Percentiles rank a stretch among this genome's conserved stretches.
phyloP scores from a whole-genome alignment of 2,329 filamentous ascomycete species.

The Beauveria brongniartii region DNA sequence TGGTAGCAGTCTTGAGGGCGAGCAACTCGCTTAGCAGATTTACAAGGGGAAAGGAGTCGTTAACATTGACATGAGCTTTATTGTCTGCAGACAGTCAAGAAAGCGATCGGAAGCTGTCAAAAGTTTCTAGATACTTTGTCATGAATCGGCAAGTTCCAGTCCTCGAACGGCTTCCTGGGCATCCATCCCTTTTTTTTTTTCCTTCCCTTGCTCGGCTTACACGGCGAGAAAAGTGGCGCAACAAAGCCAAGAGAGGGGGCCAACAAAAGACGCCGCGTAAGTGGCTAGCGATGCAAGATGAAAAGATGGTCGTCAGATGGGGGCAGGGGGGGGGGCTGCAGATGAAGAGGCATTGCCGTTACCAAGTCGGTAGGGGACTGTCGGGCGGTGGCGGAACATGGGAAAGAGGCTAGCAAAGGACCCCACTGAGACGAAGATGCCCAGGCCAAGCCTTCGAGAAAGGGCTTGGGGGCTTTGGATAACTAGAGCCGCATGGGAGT shows the following conservation, averaged over 20 bases:
- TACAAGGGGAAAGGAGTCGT: background rate
- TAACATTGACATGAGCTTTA: background rate
- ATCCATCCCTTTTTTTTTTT: background rate
- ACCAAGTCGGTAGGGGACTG: background rate
- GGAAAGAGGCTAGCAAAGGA: background rate
- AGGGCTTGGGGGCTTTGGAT: background rate
- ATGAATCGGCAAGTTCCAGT: no score
- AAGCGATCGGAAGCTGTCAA: no score
- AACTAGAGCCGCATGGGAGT: background rate
- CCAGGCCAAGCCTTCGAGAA: background rate
- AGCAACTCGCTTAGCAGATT: no score
- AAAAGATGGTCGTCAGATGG: background rate
- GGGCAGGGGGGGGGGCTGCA: background rate
- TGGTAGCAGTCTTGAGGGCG: background rate
- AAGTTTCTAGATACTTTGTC: no score
- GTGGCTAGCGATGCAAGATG: conserved; percentile 5
- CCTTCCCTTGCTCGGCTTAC: background rate
- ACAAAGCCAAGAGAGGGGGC: background rate
- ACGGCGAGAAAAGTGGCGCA: conserved; percentile 4
- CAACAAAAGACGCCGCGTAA: background rate
- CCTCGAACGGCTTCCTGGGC: no score
- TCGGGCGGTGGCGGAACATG: background rate
- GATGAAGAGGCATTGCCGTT: background rate
- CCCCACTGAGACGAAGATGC: background rate
- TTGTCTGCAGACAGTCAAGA: no score